Evolutionary conservation across 2,329 filamentous ascomycete species (phyloP), one percentile per base, ranked within the genome.

Genomic region (Tolypocladium ophioglossoides): DNA sequence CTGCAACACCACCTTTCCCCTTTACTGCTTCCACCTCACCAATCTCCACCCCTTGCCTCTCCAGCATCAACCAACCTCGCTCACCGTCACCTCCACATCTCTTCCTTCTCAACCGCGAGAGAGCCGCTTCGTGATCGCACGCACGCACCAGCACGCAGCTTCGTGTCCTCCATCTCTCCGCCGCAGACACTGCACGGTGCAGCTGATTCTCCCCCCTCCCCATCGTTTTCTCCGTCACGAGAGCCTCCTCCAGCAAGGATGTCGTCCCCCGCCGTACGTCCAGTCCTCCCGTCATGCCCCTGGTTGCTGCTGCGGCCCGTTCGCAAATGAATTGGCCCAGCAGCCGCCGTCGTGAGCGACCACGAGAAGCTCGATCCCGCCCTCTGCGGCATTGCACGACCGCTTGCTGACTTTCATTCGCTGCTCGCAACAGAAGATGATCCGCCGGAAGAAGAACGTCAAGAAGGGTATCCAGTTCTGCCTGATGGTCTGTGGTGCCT

Each of bases 401-500:
- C 6, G 58, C 37, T 57, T 56, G 61, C 67, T 71, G 55, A 72
- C 63, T 32, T 47, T 52, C 51, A 54, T 27, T 55, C 32, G 27
- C 54, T 55, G 58, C 73, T 51, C 39, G 44, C 27, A 37, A 39
- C 40, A 90, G 85, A 89, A 95, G 76, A 94, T 96, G 88, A 91
- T 96, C 73, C 91, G 94, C 78, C 87, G 90, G 77, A 99, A 99
- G 92, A 99, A 99, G 89, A 97, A 99, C 83, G 92, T 99, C 78
- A 96, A 96, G 88, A 96, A 96, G 84, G 94, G 94, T 71, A 97
- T 99, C 71, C 94, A 99, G 82, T 99, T 99, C 80, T 97, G 91
- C 75, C 77, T 99, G 83, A 99, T 99, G 94, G 94, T 99, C 69
- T 97, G 94, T 72, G 94, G 94, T 79, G 94, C 94, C 71, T 97